Evolutionary conservation across 805 yeast genomes (phyloP), one percentile per base, ranked within the genome.

Genomic region (Zygosaccharomyces kombuchaensis): DNA sequence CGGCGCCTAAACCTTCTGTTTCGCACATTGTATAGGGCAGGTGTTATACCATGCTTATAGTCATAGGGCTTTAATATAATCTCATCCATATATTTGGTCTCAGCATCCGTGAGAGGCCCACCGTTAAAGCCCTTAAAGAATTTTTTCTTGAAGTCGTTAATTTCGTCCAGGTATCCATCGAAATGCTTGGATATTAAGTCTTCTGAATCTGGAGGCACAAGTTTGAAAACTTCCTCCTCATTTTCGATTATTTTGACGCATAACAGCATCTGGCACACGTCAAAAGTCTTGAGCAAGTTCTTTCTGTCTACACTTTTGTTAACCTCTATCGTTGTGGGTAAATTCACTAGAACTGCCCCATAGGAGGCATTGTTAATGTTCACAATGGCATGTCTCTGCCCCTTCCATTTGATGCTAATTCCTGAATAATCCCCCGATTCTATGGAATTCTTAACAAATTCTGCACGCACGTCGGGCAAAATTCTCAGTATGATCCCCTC

Each of bases 251-350:
- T 69, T 45, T 78, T 81, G 6, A 88, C 72, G 6, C 91, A 91
- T 5, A 90, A 66, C 42, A 93, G 68, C 71, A 93, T 86, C 66
- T 93, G 97, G 45, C 85, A 79, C 6, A 91, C 72, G 63, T 93
- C 98, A 27, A 87, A 73, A 0, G 95, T 80, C 60, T 93, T 93
- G 69, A 84, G 83, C 21, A 93, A 77, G 60, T 88, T 93, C 63
- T 91, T 91, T 31, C 66, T 53, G 63, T 93, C 99, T 19, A 90
- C 78, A 4, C 96, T 82, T 66, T 93, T 93, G 63, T 84, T 87
- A 6, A 86, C 79, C 62, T 93, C 99, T 8, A 87, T 77, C 3
- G 90, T 67, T 0, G 96, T 87, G 0, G 99, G 99, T 51, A 93
- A 69, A 56, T 90, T 91, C n/a, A 93, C 79, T 29, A 93, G 68